Percentiles rank a stretch among this genome's conserved stretches.
Conservation (phyloP, 306 rosid genomes). For the Corylus americana region DNA sequence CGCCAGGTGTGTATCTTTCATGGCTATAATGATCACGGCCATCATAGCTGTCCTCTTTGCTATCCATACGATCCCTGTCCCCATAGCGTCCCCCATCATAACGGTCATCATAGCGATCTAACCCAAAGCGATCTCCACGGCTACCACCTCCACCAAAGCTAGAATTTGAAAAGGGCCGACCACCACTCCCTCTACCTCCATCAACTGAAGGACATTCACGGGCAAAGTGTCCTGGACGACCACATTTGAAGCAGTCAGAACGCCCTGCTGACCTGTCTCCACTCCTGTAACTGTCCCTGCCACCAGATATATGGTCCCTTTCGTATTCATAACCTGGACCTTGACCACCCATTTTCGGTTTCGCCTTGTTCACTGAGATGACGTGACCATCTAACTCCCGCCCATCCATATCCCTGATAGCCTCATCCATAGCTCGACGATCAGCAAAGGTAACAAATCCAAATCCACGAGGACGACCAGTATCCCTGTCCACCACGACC, state of each 20-base stretch:
- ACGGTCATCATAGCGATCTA: slow-evolving; percentile 29
- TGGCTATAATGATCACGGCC: slow-evolving; percentile 28
- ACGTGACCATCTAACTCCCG: slow-evolving; percentile 35
- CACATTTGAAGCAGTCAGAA: slow-evolving; percentile 46
- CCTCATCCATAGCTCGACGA: slow-evolving; percentile 38
- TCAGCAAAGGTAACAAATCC: slow-evolving; percentile 41
- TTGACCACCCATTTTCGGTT: slow-evolving; percentile 35
- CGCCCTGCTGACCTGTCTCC: slow-evolving; percentile 29
- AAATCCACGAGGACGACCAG: slow-evolving; percentile 45
- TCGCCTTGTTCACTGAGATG: slow-evolving; percentile 44
- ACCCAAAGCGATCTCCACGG: slow-evolving; percentile 35
- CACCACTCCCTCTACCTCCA: slow-evolving; percentile 29
- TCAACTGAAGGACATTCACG: slow-evolving; percentile 41
- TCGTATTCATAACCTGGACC: slow-evolving; percentile 16
- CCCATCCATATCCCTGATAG: slow-evolving; percentile 45
- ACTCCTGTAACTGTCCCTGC: slow-evolving; percentile 18
- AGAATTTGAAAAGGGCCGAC: slow-evolving; percentile 23
- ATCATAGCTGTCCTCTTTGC: slow-evolving; percentile 27
- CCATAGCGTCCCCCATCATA: slow-evolving; percentile 32
- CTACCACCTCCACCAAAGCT: slow-evolving; percentile 29
- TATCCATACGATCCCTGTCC: slow-evolving; percentile 30
- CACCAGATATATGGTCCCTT: slow-evolving; percentile 20
- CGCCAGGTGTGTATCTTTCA: slow-evolving; percentile 28
- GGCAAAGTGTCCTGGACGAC: slow-evolving; percentile 47
- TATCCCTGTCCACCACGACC: slow-evolving; percentile 48